Evolutionary conservation across 2,329 filamentous ascomycete genomes (phyloP).

Genomic region (Curvularia verruculosa): DNA sequence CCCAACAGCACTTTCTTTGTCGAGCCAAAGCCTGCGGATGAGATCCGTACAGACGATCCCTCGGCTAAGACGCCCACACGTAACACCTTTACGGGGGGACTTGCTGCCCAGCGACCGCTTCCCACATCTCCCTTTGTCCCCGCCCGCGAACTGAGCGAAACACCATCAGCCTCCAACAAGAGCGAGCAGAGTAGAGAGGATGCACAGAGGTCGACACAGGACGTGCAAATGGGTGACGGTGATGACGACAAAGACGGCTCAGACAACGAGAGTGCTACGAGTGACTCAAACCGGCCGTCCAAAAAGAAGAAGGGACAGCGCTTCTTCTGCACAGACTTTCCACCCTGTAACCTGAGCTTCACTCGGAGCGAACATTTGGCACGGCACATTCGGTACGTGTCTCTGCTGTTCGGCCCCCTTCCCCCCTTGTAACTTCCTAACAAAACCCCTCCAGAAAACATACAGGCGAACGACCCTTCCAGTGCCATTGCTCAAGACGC

Average conservation of each 20-base stretch:
- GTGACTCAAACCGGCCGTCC: constrained; percentile 71
- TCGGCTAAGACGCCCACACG: constrained; percentile 68
- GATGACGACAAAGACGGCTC: constrained; percentile 62
- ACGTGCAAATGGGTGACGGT: constrained; percentile 78
- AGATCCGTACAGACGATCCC: constrained; percentile 47
- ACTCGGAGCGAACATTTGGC: constrained; percentile 95
- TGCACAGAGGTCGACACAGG: constrained; percentile 68
- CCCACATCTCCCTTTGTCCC: constrained; percentile 53
- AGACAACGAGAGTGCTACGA: constrained; percentile 57
- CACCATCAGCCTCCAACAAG: constrained; percentile 42
- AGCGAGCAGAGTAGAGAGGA: constrained; percentile 59
- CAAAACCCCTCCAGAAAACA: constrained; percentile 71
- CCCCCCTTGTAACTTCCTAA: constrained; percentile 31
- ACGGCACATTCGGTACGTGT: constrained; percentile 81
- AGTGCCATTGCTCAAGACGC: constrained; percentile 90
- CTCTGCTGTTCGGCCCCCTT: not conserved
- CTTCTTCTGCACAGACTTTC: constrained; percentile 95
- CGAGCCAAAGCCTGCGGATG: constrained; percentile 46
- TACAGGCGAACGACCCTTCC: constrained; percentile 93
- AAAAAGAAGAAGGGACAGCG: constrained; percentile 97
- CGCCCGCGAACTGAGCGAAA: constrained; percentile 53
- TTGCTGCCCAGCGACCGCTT: constrained; percentile 55
- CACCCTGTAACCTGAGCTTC: constrained; percentile 92
- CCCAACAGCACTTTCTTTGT: constrained; percentile 51
- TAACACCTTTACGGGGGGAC: constrained; percentile 56